Percentiles rank a stretch among this genome's conserved stretches.
phyloP scores from a whole-genome alignment of 23 red algal species.

The Agarophyton chilense region DNA sequence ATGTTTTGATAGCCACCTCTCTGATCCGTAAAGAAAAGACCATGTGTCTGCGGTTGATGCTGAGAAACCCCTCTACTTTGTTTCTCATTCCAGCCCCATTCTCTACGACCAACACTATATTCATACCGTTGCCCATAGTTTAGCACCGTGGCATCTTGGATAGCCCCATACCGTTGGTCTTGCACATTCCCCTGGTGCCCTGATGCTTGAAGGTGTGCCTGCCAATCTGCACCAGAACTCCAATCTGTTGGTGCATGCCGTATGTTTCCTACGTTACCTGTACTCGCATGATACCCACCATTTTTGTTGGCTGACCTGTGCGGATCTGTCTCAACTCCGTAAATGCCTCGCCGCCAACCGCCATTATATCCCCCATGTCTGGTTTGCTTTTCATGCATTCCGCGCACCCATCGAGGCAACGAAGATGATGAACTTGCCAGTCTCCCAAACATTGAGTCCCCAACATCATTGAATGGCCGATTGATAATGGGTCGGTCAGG shows the following conservation, averaged over 20 bases:
- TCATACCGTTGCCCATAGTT: not conserved
- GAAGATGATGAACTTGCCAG: not conserved
- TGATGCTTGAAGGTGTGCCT: not conserved
- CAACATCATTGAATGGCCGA: not conserved
- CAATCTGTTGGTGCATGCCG: not conserved
- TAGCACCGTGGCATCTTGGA: not conserved
- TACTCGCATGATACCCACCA: not conserved
- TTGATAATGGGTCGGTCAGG: constrained; percentile 52
- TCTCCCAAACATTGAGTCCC: constrained; percentile 43
- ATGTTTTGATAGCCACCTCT: not conserved
- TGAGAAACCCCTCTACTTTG: not conserved
- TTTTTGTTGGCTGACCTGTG: not conserved
- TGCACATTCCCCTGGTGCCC: not conserved
- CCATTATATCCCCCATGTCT: not conserved
- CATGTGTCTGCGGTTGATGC: not conserved
- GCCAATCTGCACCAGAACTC: not conserved
- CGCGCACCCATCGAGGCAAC: not conserved
- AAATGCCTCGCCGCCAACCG: not conserved
- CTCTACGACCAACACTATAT: not conserved
- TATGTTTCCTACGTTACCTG: not conserved
- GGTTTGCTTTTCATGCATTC: not conserved
- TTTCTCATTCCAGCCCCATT: not conserved
- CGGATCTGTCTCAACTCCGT: constrained; percentile 7
- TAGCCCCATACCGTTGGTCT: not conserved
- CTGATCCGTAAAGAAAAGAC: not conserved